A percentile compares a stretch with the other conserved stretches of the same genome.
These are phyloP conservation scores for Phytophthora pisi DNA, from an alignment of 352 stramenopile genomes.

Conservation along the genomic window DNA sequence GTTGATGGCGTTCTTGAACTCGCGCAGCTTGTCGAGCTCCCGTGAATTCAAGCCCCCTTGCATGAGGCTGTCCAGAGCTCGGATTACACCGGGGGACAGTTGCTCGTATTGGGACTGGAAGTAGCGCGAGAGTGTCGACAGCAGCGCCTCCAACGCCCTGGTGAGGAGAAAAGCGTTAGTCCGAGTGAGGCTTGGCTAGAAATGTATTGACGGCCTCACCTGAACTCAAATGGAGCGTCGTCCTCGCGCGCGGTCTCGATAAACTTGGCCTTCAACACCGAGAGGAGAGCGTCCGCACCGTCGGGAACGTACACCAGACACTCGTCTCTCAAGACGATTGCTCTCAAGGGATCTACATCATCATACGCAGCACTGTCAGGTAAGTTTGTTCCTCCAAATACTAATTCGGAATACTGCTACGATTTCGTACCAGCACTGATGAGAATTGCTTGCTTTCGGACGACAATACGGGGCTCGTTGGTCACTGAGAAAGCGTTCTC, in stretches of 20 bases:
- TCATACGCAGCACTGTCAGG: background rate
- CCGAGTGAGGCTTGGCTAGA: background rate
- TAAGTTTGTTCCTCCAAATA: background rate
- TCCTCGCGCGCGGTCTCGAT: conserved; percentile 46
- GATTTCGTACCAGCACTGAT: conserved; percentile 54
- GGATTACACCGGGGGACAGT: conserved; percentile 44
- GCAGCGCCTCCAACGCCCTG: conserved; percentile 55
- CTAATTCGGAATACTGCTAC: background rate
- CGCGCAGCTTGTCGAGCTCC: conserved; percentile 65
- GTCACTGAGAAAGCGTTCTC: conserved; percentile 70
- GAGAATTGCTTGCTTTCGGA: conserved; percentile 72
- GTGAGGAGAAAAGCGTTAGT: background rate
- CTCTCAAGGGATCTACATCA: conserved; percentile 53
- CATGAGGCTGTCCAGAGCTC: conserved; percentile 55
- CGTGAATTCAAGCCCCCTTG: conserved; percentile 46
- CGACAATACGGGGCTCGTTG: conserved; percentile 63
- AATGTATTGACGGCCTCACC: conserved; percentile 13
- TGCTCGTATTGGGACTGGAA: conserved; percentile 59
- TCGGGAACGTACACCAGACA: conserved; percentile 61
- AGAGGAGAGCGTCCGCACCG: conserved; percentile 43
- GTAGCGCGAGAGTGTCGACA: conserved; percentile 62
- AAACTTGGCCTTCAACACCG: conserved; percentile 57
- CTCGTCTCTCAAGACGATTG: conserved; percentile 56
- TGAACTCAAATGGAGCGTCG: conserved; percentile 59
- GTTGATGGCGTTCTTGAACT: conserved; percentile 81